These are phyloP conservation scores for Xylariaceae sp. DNA, from an alignment of 2,329 filamentous ascomycete genomes.

Conservation along the genomic window DNA sequence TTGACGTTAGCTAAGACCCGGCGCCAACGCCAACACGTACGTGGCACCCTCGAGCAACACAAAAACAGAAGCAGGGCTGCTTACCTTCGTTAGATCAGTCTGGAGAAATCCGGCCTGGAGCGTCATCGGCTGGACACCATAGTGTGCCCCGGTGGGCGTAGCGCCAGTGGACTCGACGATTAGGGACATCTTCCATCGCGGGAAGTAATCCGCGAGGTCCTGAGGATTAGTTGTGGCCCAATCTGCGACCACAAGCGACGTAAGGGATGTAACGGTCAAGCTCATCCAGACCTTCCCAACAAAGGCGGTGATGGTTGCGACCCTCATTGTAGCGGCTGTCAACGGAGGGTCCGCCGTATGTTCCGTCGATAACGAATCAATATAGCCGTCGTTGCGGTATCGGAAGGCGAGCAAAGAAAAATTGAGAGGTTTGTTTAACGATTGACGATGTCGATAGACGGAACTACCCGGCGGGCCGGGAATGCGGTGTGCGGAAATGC, in stretches of 20 bases:
- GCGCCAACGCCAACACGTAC: not conserved
- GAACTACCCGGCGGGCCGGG: not conserved
- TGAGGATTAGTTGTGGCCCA: slow-evolving; percentile 26
- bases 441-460: not conserved
- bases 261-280: slow-evolving; percentile 30
- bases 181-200: slow-evolving; percentile 23
- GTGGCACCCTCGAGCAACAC: not conserved
- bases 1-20: slow-evolving; percentile 6
- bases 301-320: slow-evolving; percentile 34
- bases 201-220: slow-evolving; percentile 19
- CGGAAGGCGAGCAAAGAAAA: too few species aligned
- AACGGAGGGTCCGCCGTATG: slow-evolving; percentile 19
- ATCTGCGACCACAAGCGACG: slow-evolving; percentile 33
- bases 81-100: slow-evolving; percentile 17
- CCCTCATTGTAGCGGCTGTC: slow-evolving; percentile 29
- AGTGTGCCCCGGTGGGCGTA: slow-evolving; percentile 14
- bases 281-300: slow-evolving; percentile 32
- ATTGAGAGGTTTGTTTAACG: not conserved
- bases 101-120: slow-evolving; percentile 25
- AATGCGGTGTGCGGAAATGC: slow-evolving; percentile 2
- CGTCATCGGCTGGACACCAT: slow-evolving; percentile 29
- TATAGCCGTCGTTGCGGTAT: not conserved
- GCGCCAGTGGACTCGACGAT: slow-evolving; percentile 16
- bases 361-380: slow-evolving; percentile 16
- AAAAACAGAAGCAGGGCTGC: not conserved